These are phyloP conservation scores for Parachaetomium inaequale DNA, from an alignment of 495 filamentous ascomycete genomes.

Conservation along the genomic window DNA sequence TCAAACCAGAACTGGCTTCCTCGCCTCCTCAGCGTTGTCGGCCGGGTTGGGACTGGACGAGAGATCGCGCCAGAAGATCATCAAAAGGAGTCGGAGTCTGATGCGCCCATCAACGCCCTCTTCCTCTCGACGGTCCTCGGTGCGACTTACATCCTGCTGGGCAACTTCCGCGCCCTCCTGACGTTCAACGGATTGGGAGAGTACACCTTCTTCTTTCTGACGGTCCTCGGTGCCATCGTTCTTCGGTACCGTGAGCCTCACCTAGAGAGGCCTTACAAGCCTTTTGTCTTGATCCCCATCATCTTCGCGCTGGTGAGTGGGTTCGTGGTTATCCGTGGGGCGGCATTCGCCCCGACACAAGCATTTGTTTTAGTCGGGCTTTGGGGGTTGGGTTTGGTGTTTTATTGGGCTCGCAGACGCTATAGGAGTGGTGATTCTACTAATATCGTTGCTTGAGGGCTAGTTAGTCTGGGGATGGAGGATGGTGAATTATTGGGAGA, in stretches of 20 bases:
- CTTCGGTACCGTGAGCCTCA: conserved; percentile 49
- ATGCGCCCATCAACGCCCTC: conserved; percentile 52
- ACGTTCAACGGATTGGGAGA: conserved; percentile 57
- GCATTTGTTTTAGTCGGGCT: conserved; percentile 44
- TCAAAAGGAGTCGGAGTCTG: conserved; percentile 26
- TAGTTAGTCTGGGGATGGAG: too few relatives aligned
- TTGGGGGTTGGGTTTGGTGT: conserved; percentile 43
- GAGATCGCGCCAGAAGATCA: background rate
- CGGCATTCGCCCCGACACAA: conserved; percentile 50
- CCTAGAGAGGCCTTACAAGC: conserved; percentile 47
- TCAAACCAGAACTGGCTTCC: conserved; percentile 53
- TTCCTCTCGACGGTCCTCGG: conserved; percentile 47
- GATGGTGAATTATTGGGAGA: too few relatives aligned
- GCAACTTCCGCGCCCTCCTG: conserved; percentile 53
- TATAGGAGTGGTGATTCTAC: background rate
- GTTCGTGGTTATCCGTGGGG: conserved; percentile 53
- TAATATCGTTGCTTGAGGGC: background rate
- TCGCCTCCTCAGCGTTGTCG: conserved; percentile 40
- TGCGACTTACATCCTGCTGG: conserved; percentile 52
- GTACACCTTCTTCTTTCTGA: conserved; percentile 57
- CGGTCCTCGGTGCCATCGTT: conserved; percentile 50
- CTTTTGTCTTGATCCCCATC: conserved; percentile 43
- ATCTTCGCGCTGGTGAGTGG: conserved; percentile 51
- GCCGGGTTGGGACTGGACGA: conserved; percentile 29
- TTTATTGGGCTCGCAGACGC: conserved; percentile 37